Evolutionary conservation across 805 yeast species (phyloP).

Genomic region (Blastobotrys robertii): DNA sequence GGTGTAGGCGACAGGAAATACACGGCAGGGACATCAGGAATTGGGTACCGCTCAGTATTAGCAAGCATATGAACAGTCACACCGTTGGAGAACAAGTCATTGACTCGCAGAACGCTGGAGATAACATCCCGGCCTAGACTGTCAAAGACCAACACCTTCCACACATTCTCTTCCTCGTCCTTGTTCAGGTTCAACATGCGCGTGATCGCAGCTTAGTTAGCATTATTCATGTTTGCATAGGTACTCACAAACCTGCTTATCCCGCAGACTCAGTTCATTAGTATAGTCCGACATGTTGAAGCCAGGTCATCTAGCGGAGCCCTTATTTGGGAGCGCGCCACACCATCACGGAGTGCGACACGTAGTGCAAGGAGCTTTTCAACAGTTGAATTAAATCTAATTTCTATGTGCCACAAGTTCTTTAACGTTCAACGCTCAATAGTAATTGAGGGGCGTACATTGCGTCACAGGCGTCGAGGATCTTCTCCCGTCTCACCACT

Average conservation of each 20-base stretch:
- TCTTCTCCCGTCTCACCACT: too few species aligned
- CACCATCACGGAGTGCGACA: neutral
- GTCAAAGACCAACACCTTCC: conserved; percentile 90
- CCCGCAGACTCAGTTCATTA: conserved; percentile 20
- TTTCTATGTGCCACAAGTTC: neutral
- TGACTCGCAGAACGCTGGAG: conserved; percentile 86
- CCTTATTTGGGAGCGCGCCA: too few species aligned
- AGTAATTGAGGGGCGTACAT: too few species aligned
- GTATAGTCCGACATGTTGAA: neutral
- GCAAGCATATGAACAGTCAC: conserved; percentile 82
- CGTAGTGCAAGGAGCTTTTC: neutral
- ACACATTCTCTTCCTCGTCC: conserved; percentile 37
- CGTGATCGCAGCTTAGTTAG: conserved; percentile 41
- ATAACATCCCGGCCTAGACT: conserved; percentile 70
- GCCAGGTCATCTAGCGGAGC: too few species aligned
- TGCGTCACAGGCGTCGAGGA: too few species aligned
- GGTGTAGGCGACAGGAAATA: conserved; percentile 84
- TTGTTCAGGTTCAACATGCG: conserved; percentile 79
- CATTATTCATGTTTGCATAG: neutral
- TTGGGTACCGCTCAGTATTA: conserved; percentile 59
- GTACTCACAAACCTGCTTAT: conserved; percentile 25
- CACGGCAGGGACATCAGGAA: conserved; percentile 91
- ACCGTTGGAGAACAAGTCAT: conserved; percentile 82
- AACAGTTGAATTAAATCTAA: too few species aligned
- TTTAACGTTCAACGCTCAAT: too few species aligned